Conservation (phyloP, 164 flowering plant species). For the Dillenia turbinata region DNA sequence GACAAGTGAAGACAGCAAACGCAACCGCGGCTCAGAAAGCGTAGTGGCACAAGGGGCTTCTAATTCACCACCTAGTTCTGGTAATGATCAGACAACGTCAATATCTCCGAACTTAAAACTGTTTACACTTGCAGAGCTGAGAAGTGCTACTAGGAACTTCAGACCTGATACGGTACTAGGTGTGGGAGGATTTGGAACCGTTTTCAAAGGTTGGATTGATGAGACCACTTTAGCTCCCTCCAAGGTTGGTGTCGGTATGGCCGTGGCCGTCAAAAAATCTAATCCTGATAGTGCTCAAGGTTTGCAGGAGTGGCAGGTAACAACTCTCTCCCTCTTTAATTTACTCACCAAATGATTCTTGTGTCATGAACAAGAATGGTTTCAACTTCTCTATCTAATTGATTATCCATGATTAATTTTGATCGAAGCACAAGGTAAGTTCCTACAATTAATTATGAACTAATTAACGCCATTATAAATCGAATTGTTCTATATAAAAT, state of each 20-base stretch:
- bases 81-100: no score
- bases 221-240: conserved; percentile 6
- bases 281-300: conserved; percentile 6
- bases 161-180: conserved; percentile 10
- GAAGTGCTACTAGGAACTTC: conserved; percentile 10
- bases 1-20: no score
- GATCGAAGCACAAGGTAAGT: no score
- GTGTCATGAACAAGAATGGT: no score
- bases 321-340: not conserved
- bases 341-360: not conserved
- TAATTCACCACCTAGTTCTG: no score
- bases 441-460: no score
- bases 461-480: no score
- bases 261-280: conserved; percentile 10
- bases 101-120: conserved; percentile 2
- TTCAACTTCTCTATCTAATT: no score
- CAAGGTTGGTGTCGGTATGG: conserved; percentile 8
- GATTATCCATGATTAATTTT: no score
- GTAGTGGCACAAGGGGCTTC: no score
- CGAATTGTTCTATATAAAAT: no score
- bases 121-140: conserved; percentile 7
- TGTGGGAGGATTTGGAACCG: conserved; percentile 15
- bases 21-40: no score
- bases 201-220: conserved; percentile 15
- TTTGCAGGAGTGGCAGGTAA: conserved; percentile 12